These are phyloP conservation scores for Euptelea pleiosperma DNA, from an alignment of 164 flowering plant species.

Conservation along the genomic window DNA sequence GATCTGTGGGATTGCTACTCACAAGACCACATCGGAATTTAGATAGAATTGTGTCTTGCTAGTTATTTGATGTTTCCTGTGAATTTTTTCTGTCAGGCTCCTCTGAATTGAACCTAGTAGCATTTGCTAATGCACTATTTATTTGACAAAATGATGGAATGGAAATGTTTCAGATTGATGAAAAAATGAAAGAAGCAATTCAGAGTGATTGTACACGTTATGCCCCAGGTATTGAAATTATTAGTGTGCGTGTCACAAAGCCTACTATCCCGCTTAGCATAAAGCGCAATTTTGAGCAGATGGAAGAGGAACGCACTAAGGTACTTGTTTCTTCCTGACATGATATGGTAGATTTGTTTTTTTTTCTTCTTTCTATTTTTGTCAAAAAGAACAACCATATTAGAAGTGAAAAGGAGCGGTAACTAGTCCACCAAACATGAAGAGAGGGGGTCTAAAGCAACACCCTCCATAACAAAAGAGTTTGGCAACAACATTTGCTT, in stretches of 20 bases:
- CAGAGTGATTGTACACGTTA: slow-evolving; percentile 91
- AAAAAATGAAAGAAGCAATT: slow-evolving; percentile 94
- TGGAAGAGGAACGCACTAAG: slow-evolving; percentile 98
- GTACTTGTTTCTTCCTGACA: slow-evolving; percentile 24
- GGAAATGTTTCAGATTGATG: slow-evolving; percentile 71
- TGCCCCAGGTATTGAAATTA: slow-evolving; percentile 93
- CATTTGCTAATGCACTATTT: neutral
- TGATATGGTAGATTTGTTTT: no score
- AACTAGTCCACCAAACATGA: no score
- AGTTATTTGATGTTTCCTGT: neutral
- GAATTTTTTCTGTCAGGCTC: neutral
- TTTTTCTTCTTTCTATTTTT: no score
- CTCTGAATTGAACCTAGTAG: neutral
- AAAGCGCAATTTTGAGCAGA: slow-evolving; percentile 76
- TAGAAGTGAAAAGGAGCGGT: no score
- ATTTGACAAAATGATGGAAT: neutral
- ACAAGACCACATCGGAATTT: neutral
- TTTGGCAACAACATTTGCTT: no score
- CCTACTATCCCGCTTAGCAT: slow-evolving; percentile 76
- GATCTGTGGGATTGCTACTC: neutral
- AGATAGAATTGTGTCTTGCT: no score
- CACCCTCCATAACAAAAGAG: no score
- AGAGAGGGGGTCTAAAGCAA: no score
- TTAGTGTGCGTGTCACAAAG: slow-evolving; percentile 90
- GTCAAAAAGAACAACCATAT: no score